A percentile compares a stretch with the other conserved stretches of the same genome.
phyloP scores from a whole-genome alignment of 306 rosid species.

The Quercus cerris region DNA sequence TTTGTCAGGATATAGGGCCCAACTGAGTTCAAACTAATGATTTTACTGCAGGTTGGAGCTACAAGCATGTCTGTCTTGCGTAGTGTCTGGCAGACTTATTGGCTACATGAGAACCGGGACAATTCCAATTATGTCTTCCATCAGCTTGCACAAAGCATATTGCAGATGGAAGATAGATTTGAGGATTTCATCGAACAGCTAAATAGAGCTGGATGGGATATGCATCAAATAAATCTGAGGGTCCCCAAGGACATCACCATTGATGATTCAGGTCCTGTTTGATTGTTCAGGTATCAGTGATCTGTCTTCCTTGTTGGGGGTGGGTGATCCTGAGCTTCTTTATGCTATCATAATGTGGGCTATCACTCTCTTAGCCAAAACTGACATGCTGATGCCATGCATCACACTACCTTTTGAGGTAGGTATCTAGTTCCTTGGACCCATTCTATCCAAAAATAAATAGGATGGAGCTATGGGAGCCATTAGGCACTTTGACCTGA shows the following conservation, averaged over 20 bases:
- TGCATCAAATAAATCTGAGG: conserved; percentile 54
- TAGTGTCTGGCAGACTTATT: conserved; percentile 82
- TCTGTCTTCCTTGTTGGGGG: background rate
- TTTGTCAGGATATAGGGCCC: background rate
- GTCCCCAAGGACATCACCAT: conserved; percentile 61
- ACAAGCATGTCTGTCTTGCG: conserved; percentile 67
- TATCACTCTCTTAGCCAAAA: conserved; percentile 2
- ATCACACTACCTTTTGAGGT: background rate
- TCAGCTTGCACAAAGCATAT: conserved; percentile 60
- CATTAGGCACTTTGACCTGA: conserved; percentile 5
- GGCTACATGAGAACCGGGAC: conserved; percentile 74
- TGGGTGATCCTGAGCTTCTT: background rate
- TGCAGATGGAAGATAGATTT: conserved; percentile 64
- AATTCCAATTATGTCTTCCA: conserved; percentile 23
- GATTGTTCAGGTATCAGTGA: conserved; percentile 19
- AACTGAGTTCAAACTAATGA: background rate
- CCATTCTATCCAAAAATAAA: background rate
- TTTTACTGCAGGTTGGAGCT: conserved; percentile 70
- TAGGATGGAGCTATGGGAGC: background rate
- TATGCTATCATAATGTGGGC: background rate
- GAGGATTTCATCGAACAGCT: conserved; percentile 66
- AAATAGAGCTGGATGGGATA: conserved; percentile 67
- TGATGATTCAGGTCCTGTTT: conserved; percentile 41
- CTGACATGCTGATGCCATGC: conserved; percentile 8
- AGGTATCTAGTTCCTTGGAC: background rate